These are phyloP conservation scores for Lodderomyces margitis DNA, from an alignment of 1,139 yeast species.

Conservation along the genomic window DNA sequence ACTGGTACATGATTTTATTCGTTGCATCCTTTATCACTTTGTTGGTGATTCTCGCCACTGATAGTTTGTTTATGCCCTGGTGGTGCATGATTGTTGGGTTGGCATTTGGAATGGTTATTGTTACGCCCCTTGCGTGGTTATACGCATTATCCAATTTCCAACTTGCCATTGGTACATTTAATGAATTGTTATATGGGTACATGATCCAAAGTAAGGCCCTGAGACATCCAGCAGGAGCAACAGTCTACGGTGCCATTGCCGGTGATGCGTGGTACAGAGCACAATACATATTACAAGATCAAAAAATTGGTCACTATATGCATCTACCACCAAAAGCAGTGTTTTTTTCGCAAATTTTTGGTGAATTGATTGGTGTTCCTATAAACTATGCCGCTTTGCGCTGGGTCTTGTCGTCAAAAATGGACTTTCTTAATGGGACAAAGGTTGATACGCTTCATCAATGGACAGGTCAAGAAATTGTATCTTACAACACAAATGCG, in stretches of 20 bases:
- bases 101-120: slow-evolving; percentile 42
- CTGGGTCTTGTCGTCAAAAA: slow-evolving; percentile 45
- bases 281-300: slow-evolving; percentile 47
- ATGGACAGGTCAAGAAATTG: slow-evolving; percentile 51
- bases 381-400: slow-evolving; percentile 44
- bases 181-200: slow-evolving; percentile 48
- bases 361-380: slow-evolving; percentile 52
- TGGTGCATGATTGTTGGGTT: slow-evolving; percentile 47
- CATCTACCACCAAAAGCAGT: slow-evolving; percentile 48
- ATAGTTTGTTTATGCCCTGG: slow-evolving; percentile 50
- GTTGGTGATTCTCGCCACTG: slow-evolving; percentile 32
- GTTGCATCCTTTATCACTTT: slow-evolving; percentile 32
- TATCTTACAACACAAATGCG: slow-evolving; percentile 46
- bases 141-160: slow-evolving; percentile 54
- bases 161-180: slow-evolving; percentile 51
- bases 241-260: slow-evolving; percentile 48
- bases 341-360: slow-evolving; percentile 49
- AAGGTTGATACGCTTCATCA: slow-evolving; percentile 46
- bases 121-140: slow-evolving; percentile 50
- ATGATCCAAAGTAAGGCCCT: slow-evolving; percentile 34
- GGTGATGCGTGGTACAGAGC: slow-evolving; percentile 57
- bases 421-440: slow-evolving; percentile 37
- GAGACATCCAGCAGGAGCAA: slow-evolving; percentile 49
- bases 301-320: slow-evolving; percentile 49
- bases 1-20: slow-evolving; percentile 42